Base-by-base conservation (phyloP, 805 yeast species). In the Lipomyces sp. region DNA sequence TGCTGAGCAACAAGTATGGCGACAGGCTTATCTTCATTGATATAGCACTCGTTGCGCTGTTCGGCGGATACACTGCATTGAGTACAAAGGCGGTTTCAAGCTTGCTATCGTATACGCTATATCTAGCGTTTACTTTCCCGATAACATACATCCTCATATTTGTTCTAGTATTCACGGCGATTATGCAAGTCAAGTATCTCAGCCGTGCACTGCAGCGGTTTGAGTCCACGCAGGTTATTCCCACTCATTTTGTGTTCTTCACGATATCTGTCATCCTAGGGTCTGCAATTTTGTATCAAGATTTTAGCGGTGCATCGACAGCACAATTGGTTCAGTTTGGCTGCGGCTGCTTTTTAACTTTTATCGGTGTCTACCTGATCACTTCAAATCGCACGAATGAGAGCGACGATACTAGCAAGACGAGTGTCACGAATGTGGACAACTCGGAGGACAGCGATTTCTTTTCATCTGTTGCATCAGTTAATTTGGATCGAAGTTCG, bases 241-340 rank as follows among this genome's bases (percentile, higher is more conserved):
- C 86, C 0, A 77, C 82, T 50, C 85, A 83, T 70, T 83, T 83
- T 74, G 83, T 79, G 4, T 77, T 81, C 42, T 83, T 84, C 76
- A 82, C 84, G 0, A 66, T 80, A 8, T 77, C 83, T 2, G 83
- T 82, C 2, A 75, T 80, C 34, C 45, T 78, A 5, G 83, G 83
- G n/a, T 81, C 84, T 0, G 78, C 79, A 10, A 70, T 80, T 5
- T 76, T 82, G 6, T 82, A 81, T 67, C 76, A 77, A 35, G 84
- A 82, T 63, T 81, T 82, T 60, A 75, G 76, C 2, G 72, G 75
- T 54, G 73, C 73, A 48, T 62, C 77, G 4, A 11, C 64, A 0
- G 55, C 48, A 3, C 76, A 77, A 30, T 61, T 71, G 6, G 3
- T 69, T 1, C 57, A 70, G n/a, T 80, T 81, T 62, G 18, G 74